Evolutionary conservation across 371 early-diverging fungal species (phyloP).

Genomic region (Mucor racemosus): DNA sequence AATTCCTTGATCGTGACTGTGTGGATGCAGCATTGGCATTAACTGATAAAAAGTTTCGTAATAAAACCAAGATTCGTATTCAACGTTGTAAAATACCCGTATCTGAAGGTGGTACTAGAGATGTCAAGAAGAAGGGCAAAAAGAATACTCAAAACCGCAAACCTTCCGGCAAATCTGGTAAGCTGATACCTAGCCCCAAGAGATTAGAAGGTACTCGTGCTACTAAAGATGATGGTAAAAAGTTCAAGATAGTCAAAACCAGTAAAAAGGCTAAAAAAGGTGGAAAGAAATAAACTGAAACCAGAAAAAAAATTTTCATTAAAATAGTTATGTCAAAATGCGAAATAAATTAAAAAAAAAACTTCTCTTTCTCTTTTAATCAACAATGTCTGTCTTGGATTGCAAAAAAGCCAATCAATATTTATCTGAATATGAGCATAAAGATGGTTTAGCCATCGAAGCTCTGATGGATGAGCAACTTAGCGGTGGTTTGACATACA

Average conservation of each 20-base stretch:
- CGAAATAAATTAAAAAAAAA: neutral
- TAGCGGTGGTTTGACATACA: constrained; percentile 93
- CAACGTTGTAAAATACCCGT: constrained; percentile 61
- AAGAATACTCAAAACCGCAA: constrained; percentile 19
- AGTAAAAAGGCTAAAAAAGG: constrained; percentile 26
- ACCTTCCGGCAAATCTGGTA: constrained; percentile 40
- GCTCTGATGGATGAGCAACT: constrained; percentile 73
- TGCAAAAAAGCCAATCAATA: constrained; percentile 21
- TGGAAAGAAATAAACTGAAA: constrained; percentile 22
- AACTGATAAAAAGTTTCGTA: constrained; percentile 71
- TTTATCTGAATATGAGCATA: constrained; percentile 37
- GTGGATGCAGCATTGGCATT: constrained; percentile 83
- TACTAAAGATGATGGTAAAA: constrained; percentile 46
- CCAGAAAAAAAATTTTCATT: neutral
- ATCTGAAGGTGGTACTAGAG: constrained; percentile 46
- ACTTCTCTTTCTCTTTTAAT: neutral
- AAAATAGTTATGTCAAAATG: neutral
- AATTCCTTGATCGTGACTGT: constrained; percentile 70
- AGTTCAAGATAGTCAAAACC: constrained; percentile 29
- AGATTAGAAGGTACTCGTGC: constrained; percentile 68
- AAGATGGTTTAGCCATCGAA: constrained; percentile 81
- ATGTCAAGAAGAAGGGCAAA: constrained; percentile 28
- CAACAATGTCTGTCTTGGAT: constrained; percentile 26
- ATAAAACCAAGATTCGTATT: constrained; percentile 64
- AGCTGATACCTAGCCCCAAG: constrained; percentile 47